These are phyloP conservation scores for Fusarium pilosicola DNA, from an alignment of 2,329 filamentous ascomycete species.

Conservation along the genomic window DNA sequence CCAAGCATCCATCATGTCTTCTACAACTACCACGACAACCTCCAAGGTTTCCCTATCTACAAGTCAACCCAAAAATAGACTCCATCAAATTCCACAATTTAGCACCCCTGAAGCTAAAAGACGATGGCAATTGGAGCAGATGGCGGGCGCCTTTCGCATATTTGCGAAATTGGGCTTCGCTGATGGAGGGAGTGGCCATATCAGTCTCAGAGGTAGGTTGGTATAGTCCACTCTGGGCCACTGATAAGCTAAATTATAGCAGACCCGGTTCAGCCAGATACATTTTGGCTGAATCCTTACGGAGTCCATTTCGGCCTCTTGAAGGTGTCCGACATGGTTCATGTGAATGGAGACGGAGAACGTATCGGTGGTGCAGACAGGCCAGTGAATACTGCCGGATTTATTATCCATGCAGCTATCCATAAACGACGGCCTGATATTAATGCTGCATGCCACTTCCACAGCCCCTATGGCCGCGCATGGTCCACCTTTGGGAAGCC, in stretches of 20 bases:
- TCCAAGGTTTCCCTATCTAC: not conserved
- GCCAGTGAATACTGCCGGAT: not conserved
- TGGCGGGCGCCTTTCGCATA: not conserved
- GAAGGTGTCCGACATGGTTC: not conserved
- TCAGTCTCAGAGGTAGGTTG: not conserved
- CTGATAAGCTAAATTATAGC: not conserved
- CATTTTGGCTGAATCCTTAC: not conserved
- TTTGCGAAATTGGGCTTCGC: not conserved
- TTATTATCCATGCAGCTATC: not conserved
- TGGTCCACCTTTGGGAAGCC: not conserved
- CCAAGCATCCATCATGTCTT: not conserved
- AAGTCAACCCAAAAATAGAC: not conserved
- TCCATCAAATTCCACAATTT: slow-evolving; percentile 24
- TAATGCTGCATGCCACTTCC: not conserved
- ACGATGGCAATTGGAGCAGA: not conserved
- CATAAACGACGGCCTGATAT: not conserved
- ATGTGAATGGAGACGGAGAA: not conserved
- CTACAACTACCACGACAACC: not conserved
- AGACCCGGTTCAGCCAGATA: not conserved
- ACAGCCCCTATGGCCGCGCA: not conserved
- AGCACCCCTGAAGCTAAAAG: not conserved
- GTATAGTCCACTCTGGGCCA: not conserved
- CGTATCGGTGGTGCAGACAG: not conserved
- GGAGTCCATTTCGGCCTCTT: not conserved
- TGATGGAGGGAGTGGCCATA: not conserved